Evolutionary conservation across 108 stramenopile genomes (phyloP), one percentile per base, ranked within the genome.

Genomic region (Cyclotella kingstonii): DNA sequence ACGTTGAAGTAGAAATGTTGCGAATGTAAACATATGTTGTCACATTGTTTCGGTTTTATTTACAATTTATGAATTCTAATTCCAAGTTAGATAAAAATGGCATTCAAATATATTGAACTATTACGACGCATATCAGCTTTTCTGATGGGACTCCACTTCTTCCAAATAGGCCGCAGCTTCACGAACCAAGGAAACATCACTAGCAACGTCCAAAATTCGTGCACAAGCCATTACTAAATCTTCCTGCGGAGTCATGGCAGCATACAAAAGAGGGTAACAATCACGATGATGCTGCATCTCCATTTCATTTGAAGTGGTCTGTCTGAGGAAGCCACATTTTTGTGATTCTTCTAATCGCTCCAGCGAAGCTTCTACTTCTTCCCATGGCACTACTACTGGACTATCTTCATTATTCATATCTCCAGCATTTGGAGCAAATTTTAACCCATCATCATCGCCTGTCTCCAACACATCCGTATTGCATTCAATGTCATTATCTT

Each of bases 161-260:
- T 90, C 80, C 57, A 93, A 70, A 63, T 87, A 93, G 21, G 79
- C 80, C 3, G 92, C 89, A n/a, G 92, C 92, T 61, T 93, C 87
- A 63, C 92, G 79, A 21, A 93, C 92, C 34, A 93, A 56, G 0
- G 87, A 86, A 9, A 87, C 92, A 72, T 93, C 92, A 25, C 39
- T 73, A 36, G 66, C 63, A 38, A 80, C 85, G 42, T 90, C 92
- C 45, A 93, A 57, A 22, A 82, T 81, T 10, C 92, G 57, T 6
- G 89, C 89, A 49, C 89, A 90, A 7, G 84, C 83, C 92, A 93
- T 93, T 17, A 93, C 48, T 44, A 85, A 69, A 78, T 93, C 92
- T 73, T 93, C 92, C 2, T 83, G 71, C 8, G 77, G 73, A 31
- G 64, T 25, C 22, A 87, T 70, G 26, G 92, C 84, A 23, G 92